Conservation (phyloP, 192 early-diverging fungal genomes). For the Umbelopsis sp. region DNA sequence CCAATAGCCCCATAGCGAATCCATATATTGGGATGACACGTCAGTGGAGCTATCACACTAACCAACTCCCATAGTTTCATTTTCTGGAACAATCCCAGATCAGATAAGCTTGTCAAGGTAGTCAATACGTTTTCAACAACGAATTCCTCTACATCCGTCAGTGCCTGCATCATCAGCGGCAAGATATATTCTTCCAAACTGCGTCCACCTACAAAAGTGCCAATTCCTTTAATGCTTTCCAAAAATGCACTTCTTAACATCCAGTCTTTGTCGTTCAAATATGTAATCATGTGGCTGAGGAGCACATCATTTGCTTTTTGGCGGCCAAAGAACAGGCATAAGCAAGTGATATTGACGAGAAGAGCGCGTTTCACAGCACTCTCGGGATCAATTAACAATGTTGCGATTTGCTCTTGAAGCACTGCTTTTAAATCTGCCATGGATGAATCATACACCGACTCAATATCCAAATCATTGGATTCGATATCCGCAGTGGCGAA, state of each 20-base stretch:
- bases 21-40: conserved; percentile 83
- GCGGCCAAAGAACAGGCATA: conserved; percentile 84
- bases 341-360: conserved; percentile 75
- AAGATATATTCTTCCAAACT: conserved; percentile 93
- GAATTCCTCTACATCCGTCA: conserved; percentile 90
- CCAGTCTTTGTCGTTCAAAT: conserved; percentile 96
- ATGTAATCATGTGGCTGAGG: conserved; percentile 94
- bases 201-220: conserved; percentile 82
- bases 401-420: conserved; percentile 81
- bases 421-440: conserved; percentile 76
- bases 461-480: conserved; percentile 48
- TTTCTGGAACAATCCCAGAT: conserved; percentile 77
- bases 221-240: conserved; percentile 90
- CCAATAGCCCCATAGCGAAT: conserved; percentile 76
- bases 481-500: conserved; percentile 48
- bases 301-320: conserved; percentile 82
- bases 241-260: conserved; percentile 92
- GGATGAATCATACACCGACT: conserved; percentile 74
- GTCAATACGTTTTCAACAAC: conserved; percentile 90
- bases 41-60: conserved; percentile 66
- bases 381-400: conserved; percentile 79
- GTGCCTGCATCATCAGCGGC: conserved; percentile 86
- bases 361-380: conserved; percentile 85
- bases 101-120: conserved; percentile 76
- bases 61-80: conserved; percentile 76